Percentiles rank a stretch among this genome's conserved stretches.
These are phyloP conservation scores for Rheum nobile DNA, from an alignment of 148 eudicot genomes.

Conservation along the genomic window DNA sequence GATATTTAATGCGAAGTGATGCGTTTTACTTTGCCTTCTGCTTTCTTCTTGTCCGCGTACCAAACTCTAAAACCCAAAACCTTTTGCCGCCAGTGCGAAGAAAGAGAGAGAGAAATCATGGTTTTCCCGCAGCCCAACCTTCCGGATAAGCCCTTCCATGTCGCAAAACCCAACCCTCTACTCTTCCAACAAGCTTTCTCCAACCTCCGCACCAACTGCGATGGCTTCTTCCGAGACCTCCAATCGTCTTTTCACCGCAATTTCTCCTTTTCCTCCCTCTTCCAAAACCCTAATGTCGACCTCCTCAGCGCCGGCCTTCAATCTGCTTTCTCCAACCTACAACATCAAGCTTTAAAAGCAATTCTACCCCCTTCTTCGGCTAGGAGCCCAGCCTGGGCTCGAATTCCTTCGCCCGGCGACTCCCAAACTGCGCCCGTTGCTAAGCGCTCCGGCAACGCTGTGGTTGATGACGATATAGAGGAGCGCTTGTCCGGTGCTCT, in stretches of 20 bases:
- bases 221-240: slow-evolving; percentile 17
- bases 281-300: slow-evolving; percentile 7
- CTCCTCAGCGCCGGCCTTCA: slow-evolving; percentile 26
- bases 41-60: slow-evolving; percentile 3
- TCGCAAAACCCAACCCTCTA: neutral
- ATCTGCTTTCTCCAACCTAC: slow-evolving; percentile 21
- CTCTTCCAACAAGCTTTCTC: slow-evolving; percentile 36
- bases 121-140: slow-evolving; percentile 1
- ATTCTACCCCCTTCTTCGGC: slow-evolving; percentile 9
- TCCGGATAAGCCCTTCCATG: slow-evolving; percentile 1
- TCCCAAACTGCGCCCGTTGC: neutral
- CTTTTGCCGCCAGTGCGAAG: neutral
- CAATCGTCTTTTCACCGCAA: slow-evolving; percentile 16
- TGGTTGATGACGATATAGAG: slow-evolving; percentile 47
- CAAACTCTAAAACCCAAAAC: slow-evolving; percentile 14
- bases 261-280: neutral
- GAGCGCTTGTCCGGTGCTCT: slow-evolving; percentile 72
- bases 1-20: neutral
- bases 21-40: neutral
- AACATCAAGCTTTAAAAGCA: slow-evolving; percentile 5
- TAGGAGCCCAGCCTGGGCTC: slow-evolving; percentile 21
- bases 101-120: neutral
- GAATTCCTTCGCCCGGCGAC: slow-evolving; percentile 14
- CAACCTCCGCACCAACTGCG: slow-evolving; percentile 28
- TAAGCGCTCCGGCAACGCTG: slow-evolving; percentile 7